Evolutionary conservation across 345 rosid genomes (phyloP), one percentile per base, ranked within the genome.

Genomic region (Sapria himalayana): DNA sequence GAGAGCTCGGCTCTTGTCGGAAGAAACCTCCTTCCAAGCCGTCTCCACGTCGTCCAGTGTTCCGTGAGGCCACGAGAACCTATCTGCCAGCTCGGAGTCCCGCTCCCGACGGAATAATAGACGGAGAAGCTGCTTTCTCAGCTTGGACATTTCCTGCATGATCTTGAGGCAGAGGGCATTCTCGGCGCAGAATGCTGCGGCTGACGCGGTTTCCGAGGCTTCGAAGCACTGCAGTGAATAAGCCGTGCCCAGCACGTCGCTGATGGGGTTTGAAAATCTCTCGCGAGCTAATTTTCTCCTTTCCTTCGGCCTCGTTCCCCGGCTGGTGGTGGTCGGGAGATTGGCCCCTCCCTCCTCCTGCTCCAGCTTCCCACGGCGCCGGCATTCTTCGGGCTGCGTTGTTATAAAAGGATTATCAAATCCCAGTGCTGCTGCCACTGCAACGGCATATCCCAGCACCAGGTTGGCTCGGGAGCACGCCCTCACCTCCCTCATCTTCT

Each of bases 111-210:
- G 62, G 60, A 75, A 85, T 37, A 78, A 72, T 43, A 85, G 50
- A 23, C 61, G 79, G 41, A 85, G 69, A 54, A 85, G 66, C 71
- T 85, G 96, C 50, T 71, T 65, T 60, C 89, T 62, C 39, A 85
- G 70, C 67, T 78, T 81, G 16, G 79, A 73, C 92, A 81, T 81
- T 63, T 85, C 96, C 36, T 73, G 81, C 96, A 85, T 75, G 19
- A 77, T 81, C 54, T 85, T 85, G 21, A 71, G 60, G 53, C 75
- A 84, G 49, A 85, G 53, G 0, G 54, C 71, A 25, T 73, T 65
- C 42, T 61, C 66, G 19, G 57, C 48, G 54, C 94, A 81, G 68
- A 81, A 81, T 39, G 56, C 53, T 5, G 15, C 44, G 36, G 56
- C 53, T 5, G 15, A 42, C 1, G 59, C 63, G 51, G 34, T 48